Percentiles rank a stretch among this genome's conserved stretches.
Evolutionary conservation across 139 green algal species (phyloP).

Genomic region (Closterium sp.): DNA sequence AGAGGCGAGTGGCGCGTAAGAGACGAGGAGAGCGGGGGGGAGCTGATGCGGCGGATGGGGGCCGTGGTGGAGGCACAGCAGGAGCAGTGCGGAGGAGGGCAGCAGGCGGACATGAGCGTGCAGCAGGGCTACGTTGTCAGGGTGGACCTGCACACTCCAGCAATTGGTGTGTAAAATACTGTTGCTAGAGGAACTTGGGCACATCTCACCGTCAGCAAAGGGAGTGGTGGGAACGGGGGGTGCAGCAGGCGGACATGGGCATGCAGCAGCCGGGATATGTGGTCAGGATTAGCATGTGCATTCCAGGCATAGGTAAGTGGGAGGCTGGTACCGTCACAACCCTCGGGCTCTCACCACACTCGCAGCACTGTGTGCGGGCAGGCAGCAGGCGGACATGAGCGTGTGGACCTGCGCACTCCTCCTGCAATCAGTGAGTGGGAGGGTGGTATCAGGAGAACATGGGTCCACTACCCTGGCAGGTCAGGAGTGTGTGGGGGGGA

Average conservation of each 20-base stretch:
- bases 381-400: too few relatives aligned
- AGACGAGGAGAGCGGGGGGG: not conserved
- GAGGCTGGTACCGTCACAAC: too few relatives aligned
- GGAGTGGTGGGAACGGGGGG: too few relatives aligned
- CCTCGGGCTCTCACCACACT: too few relatives aligned
- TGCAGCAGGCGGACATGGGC: not conserved
- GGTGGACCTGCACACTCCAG: not conserved
- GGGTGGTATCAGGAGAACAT: too few relatives aligned
- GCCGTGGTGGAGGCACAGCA: not conserved
- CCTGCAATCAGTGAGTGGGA: too few relatives aligned
- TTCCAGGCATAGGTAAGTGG: not conserved
- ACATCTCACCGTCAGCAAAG: too few relatives aligned
- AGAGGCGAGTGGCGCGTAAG: slow-evolving; percentile 24
- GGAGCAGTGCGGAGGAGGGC: not conserved
- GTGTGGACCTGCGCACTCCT: too few relatives aligned
- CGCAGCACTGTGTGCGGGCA: too few relatives aligned
- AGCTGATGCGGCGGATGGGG: not conserved
- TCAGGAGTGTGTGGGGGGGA: too few relatives aligned
- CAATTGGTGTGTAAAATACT: not conserved
- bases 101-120: not conserved
- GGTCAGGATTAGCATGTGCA: not conserved
- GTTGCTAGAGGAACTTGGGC: too few relatives aligned
- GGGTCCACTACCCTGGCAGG: too few relatives aligned
- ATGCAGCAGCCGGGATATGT: not conserved
- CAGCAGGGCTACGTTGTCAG: not conserved